phyloP scores from a whole-genome alignment of 805 yeast genomes.

The Suhomyces emberorum region DNA sequence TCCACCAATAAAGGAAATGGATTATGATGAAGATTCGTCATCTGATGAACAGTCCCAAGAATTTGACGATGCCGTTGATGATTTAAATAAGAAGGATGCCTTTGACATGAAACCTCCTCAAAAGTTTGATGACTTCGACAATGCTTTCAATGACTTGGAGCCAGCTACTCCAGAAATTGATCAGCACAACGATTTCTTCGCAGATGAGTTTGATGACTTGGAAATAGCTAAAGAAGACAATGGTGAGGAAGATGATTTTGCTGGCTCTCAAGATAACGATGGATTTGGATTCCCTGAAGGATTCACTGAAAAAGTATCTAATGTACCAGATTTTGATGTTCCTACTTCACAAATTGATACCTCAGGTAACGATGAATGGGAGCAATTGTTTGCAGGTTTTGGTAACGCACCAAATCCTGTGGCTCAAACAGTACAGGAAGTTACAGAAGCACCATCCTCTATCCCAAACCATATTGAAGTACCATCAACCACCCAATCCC shows the following conservation, averaged over 20 bases:
- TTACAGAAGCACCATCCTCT: neutral
- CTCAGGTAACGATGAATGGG: slow-evolving; percentile 76
- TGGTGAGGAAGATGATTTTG: slow-evolving; percentile 19
- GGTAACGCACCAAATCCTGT: slow-evolving; percentile 44
- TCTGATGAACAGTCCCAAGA: slow-evolving; percentile 32
- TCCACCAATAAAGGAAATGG: slow-evolving; percentile 59
- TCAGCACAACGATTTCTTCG: slow-evolving; percentile 27
- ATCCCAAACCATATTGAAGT: neutral
- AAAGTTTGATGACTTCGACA: slow-evolving; percentile 30
- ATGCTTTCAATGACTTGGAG: slow-evolving; percentile 36
- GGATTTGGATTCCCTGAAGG: slow-evolving; percentile 25
- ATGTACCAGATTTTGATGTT: slow-evolving; percentile 14
- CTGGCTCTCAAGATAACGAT: slow-evolving; percentile 17
- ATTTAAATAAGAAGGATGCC: slow-evolving; percentile 12
- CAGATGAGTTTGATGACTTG: slow-evolving; percentile 37
- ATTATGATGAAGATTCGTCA: slow-evolving; percentile 51
- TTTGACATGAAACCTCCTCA: slow-evolving; percentile 2
- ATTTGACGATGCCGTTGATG: slow-evolving; percentile 37
- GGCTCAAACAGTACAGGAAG: neutral
- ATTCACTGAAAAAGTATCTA: slow-evolving; percentile 20
- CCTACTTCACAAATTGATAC: slow-evolving; percentile 7
- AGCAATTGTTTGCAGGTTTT: slow-evolving; percentile 85
- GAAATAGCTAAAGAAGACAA: slow-evolving; percentile 33
- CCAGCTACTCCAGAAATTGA: slow-evolving; percentile 23
- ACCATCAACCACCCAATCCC: slow-evolving; percentile 11